Evolutionary conservation across 495 filamentous ascomycete species (phyloP), one percentile per base, ranked within the genome.

Genomic region (Penicillium antarcticum): DNA sequence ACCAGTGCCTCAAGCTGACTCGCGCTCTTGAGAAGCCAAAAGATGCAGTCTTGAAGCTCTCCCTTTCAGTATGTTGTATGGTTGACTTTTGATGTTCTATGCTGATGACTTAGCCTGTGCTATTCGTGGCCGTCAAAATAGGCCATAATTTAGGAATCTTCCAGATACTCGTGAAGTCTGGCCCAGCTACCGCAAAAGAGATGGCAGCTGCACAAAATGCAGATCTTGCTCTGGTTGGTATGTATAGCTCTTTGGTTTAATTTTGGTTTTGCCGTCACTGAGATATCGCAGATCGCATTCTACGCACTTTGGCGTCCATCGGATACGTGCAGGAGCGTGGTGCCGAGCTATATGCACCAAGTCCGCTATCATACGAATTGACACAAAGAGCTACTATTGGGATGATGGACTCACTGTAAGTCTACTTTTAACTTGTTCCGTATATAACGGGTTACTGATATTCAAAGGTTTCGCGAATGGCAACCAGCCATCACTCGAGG

Each of bases 41-140:
- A 23, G 57, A 60, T 50, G 43, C 40, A 11, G 44, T 60, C 39
- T 51, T 42, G 4, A 60, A 56, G 34, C 43, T 60, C n/a, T 60
- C 52, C 39, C 19, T 38, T 18, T 60, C 57, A 12, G 57, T 60
- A 56, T 17, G 57, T 24, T 12, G n/a, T 31, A 3, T 23, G 11
- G 12, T 33, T 6, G 12, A 34, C 19, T 17, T 18, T 35, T 5
- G 32, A 17, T 11, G 17, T 31, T 16, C 13, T 24, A 26, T 4
- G 29, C 23, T 9, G 12, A 26, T 17, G 4, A 33, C 17, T 16
- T 35, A 62, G 59, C 59, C 59, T 12, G 49, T 52, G n/a, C 33
- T 45, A 21, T 29, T 52, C 41, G 58, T 62, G 59, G 55, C 56
- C 12, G 56, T 62, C 7, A 62, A 62, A 23, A 38, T 53, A n/a